Percentiles rank a stretch among this genome's conserved stretches.
Evolutionary conservation across 2,329 filamentous ascomycete genomes (phyloP).

Genomic region (Thermothelomyces thermophilus): DNA sequence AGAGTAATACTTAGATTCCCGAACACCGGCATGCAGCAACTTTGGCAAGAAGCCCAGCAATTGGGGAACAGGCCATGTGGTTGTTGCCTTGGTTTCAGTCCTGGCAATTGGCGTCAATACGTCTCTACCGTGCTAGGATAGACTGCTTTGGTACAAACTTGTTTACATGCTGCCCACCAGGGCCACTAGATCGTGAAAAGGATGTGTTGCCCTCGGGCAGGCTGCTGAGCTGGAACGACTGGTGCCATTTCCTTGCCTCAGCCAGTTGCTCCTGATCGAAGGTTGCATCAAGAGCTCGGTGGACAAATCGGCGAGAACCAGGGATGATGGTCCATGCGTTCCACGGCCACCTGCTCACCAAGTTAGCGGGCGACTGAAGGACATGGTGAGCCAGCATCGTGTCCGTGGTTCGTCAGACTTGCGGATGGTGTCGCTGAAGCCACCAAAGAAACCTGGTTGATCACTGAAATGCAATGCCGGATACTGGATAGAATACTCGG

Average conservation of each 20-base stretch:
- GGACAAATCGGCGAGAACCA: slow-evolving; percentile 8
- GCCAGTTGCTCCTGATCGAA: slow-evolving; percentile 45
- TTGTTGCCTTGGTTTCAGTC: slow-evolving; percentile 54
- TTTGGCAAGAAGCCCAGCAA: slow-evolving; percentile 41
- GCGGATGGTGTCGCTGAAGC: too few species aligned
- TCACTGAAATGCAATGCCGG: too few species aligned
- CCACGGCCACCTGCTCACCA: neutral
- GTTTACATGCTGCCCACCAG: slow-evolving; percentile 57
- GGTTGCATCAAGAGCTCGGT: slow-evolving; percentile 33
- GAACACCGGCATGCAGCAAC: slow-evolving; percentile 40
- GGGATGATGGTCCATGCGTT: neutral
- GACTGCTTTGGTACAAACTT: slow-evolving; percentile 38
- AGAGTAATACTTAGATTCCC: slow-evolving; percentile 50
- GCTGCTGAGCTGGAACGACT: slow-evolving; percentile 36
- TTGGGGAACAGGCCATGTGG: slow-evolving; percentile 44
- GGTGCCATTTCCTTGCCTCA: slow-evolving; percentile 47
- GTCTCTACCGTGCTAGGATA: neutral
- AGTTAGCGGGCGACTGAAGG: neutral
- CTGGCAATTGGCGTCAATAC: slow-evolving; percentile 30
- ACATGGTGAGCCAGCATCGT: neutral
- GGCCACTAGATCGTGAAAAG: slow-evolving; percentile 53
- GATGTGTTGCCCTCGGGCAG: slow-evolving; percentile 47
- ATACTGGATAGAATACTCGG: too few species aligned
- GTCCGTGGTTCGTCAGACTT: neutral
- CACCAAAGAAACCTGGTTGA: too few species aligned